Evolutionary conservation across 768 basidiomycete species (phyloP).

Genomic region (Suillus subluteus): DNA sequence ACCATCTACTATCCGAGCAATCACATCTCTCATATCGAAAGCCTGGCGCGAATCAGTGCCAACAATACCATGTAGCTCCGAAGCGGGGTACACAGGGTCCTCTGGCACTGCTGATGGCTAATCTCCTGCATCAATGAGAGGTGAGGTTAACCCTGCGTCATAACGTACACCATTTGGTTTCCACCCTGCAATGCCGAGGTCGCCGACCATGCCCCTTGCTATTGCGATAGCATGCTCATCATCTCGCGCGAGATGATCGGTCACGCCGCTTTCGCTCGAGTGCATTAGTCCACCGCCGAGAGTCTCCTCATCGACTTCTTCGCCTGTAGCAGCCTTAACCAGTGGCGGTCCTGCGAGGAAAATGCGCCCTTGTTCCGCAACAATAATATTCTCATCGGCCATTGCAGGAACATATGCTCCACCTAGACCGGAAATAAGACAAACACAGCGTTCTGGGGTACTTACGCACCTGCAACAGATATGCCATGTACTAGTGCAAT

Average conservation of each 20-base stretch:
- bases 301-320: constrained; percentile 90
- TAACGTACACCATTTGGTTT: constrained; percentile 50
- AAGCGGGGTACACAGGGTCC: constrained; percentile 75
- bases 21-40: constrained; percentile 94
- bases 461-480: constrained; percentile 73
- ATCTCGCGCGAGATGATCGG: constrained; percentile 83
- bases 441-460: background rate
- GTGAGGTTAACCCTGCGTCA: background rate
- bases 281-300: constrained; percentile 93
- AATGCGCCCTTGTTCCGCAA: constrained; percentile 89
- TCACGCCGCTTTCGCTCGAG: constrained; percentile 88
- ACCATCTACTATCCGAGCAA: constrained; percentile 89
- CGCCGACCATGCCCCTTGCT: constrained; percentile 76
- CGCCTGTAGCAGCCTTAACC: constrained; percentile 93
- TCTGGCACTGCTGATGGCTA: constrained; percentile 67
- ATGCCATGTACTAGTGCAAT: constrained; percentile 94
- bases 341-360: constrained; percentile 95
- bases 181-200: constrained; percentile 69
- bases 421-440: constrained; percentile 42
- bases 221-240: constrained; percentile 87
- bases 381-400: constrained; percentile 93
- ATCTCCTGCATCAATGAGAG: constrained; percentile 15
- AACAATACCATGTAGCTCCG: constrained; percentile 89
- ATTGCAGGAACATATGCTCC: constrained; percentile 96
- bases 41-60: constrained; percentile 86